Evolutionary conservation across 2,329 filamentous ascomycete species (phyloP), one percentile per base, ranked within the genome.

Genomic region (Colletotrichum liriopes): DNA sequence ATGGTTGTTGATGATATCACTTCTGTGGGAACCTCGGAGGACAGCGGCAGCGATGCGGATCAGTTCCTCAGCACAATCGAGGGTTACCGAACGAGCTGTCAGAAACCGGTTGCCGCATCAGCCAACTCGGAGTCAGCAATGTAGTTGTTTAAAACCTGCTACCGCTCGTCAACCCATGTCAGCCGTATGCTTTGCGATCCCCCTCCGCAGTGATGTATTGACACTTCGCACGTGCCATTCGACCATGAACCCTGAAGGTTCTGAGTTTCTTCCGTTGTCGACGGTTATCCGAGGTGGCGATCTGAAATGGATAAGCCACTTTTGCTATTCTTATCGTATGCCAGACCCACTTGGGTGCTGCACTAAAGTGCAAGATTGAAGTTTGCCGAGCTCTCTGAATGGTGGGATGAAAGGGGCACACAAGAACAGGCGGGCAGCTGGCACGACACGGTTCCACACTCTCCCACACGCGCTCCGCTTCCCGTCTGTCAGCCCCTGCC

Each of bases 291-390:
- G 3, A 61, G 32, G 52, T 61, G 67, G 49, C 55, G 45, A 56
- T 61, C 41, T 55, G 47, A 47, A 47, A 71, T 61, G 63, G 55
- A 71, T 32, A 52, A 58, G 49, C 56, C 29, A 47, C 41, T 29
- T 59, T 62, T 59, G 29, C 56, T 71, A 62, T 71, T 62, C 64
- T 62, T 71, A 67, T 67, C 68, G 39, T 26, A n/a, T 41, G 35
- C n/a, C 39, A 47, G 68, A 71, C 45, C 54, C 49, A 41, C 23
- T 26, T n/a, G 9, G 18, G 29, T 23, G n/a, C 16, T 37, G 32
- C 56, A 26, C 23, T 51, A 65, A 29, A 52, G 51, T 67, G 58
- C 52, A 51, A 68, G 51, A 47, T 59, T 29, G 43, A 60, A 60
- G 29, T 55, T 61, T 61, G 68, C 49, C 18, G 47, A 55, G 47